Evolutionary conservation across 345 rosid species (phyloP).

Genomic region (Populus davidiana): DNA sequence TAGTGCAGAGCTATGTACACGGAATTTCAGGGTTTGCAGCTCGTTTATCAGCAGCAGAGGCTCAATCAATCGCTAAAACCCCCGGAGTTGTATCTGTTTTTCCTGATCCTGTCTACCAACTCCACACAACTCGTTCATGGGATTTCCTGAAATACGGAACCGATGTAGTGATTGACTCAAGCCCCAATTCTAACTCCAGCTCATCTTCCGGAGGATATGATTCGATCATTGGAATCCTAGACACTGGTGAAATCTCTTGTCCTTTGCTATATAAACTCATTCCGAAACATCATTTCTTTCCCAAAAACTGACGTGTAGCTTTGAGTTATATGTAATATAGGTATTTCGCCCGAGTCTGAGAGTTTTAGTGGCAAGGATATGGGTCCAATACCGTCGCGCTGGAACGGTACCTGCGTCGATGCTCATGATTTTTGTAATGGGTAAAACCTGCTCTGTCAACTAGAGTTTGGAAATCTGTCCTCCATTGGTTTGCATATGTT

Average conservation of each 20-base stretch:
- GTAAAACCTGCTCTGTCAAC: constrained; percentile 30
- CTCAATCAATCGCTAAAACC: constrained; percentile 43
- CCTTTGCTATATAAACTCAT: not conserved
- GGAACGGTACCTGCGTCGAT: constrained; percentile 70
- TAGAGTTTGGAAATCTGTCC: not conserved
- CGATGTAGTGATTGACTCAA: constrained; percentile 40
- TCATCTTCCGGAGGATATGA: constrained; percentile 36
- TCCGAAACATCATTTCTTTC: not conserved
- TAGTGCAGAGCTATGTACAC: constrained; percentile 50
- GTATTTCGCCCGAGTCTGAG: constrained; percentile 86
- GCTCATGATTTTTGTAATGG: constrained; percentile 60
- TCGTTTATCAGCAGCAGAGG: constrained; percentile 67
- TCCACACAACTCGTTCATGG: constrained; percentile 96
- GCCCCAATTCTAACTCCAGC: constrained; percentile 30
- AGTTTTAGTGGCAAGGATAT: constrained; percentile 67
- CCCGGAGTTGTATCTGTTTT: constrained; percentile 76
- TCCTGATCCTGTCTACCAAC: constrained; percentile 56
- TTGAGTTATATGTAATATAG: constrained; percentile 21
- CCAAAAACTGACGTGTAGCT: not conserved
- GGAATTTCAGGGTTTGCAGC: constrained; percentile 89
- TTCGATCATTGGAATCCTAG: constrained; percentile 63
- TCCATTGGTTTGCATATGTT: constrained; percentile 26
- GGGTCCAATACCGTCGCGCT: constrained; percentile 54
- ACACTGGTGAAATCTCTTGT: constrained; percentile 46
- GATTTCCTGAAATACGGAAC: constrained; percentile 74